Evolutionary conservation across 2,329 filamentous ascomycete species (phyloP).

Genomic region (Penicillium sp.): DNA sequence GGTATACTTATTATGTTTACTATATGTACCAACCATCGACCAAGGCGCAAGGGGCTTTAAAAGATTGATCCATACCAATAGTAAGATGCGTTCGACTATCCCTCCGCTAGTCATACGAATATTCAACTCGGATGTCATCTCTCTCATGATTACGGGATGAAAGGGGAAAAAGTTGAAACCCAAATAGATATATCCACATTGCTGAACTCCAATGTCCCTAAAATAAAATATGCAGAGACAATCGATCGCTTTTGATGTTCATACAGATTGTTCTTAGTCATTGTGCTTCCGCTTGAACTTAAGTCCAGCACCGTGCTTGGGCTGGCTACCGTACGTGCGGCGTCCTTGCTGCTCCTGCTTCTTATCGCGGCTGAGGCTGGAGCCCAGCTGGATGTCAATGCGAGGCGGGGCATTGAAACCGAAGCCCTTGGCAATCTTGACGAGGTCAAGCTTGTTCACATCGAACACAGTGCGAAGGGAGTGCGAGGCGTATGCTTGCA

Average conservation of each 20-base stretch:
- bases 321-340: constrained; percentile 69
- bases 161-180: constrained; percentile 11
- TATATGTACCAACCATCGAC: neutral
- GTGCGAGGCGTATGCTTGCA: constrained; percentile 89
- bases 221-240: constrained; percentile 20
- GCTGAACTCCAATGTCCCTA: constrained; percentile 18
- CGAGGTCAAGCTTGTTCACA: constrained; percentile 69
- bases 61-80: neutral
- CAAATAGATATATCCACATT: constrained; percentile 24
- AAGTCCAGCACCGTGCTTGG: constrained; percentile 48
- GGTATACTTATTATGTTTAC: neutral
- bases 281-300: constrained; percentile 46
- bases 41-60: neutral
- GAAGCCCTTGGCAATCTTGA: constrained; percentile 76
- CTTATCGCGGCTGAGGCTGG: constrained; percentile 66
- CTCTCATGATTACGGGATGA: neutral
- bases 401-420: constrained; percentile 69
- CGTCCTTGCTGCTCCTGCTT: constrained; percentile 53
- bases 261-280: constrained; percentile 24
- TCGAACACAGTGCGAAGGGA: constrained; percentile 75
- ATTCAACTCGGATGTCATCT: neutral
- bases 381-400: constrained; percentile 68
- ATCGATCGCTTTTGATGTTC: constrained; percentile 19
- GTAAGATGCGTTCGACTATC: neutral
- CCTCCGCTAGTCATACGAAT: neutral